These are phyloP conservation scores for Heterobasidion parviporum DNA, from an alignment of 1,284 basidiomycete genomes.

Conservation along the genomic window DNA sequence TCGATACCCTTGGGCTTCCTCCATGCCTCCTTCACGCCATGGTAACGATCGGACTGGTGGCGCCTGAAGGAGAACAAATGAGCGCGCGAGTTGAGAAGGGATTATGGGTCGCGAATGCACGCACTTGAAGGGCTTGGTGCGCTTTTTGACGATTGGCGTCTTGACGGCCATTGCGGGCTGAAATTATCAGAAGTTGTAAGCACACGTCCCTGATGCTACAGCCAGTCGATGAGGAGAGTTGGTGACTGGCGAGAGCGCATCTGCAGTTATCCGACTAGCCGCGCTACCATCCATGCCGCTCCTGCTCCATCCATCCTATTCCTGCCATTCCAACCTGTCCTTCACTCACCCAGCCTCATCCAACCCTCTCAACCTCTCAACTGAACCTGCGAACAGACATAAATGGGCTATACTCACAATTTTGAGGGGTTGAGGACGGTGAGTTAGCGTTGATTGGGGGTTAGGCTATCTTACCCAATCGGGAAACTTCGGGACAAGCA, in stretches of 20 bases:
- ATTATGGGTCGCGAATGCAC: conserved; percentile 19
- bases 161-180: conserved; percentile 72
- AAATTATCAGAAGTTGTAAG: conserved; percentile 2
- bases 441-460: conserved; percentile 10
- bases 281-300: conserved; percentile 21
- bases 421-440: conserved; percentile 25
- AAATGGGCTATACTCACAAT: conserved; percentile 27
- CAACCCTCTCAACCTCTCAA: not conserved
- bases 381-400: not conserved
- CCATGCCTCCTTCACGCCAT: conserved; percentile 94
- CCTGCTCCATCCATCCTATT: conserved; percentile 21
- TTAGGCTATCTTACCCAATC: not conserved
- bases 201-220: no score
- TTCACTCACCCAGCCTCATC: not conserved
- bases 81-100: not conserved
- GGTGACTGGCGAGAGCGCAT: not conserved
- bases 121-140: conserved; percentile 91
- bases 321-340: not conserved
- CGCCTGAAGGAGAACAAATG: conserved; percentile 46
- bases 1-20: conserved; percentile 97
- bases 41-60: conserved; percentile 96
- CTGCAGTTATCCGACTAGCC: not conserved
- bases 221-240: no score
- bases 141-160: conserved; percentile 93
- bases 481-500: conserved; percentile 8